Conservation (phyloP, 2,329 filamentous ascomycete genomes). For the Epichloe brachyelytri region DNA sequence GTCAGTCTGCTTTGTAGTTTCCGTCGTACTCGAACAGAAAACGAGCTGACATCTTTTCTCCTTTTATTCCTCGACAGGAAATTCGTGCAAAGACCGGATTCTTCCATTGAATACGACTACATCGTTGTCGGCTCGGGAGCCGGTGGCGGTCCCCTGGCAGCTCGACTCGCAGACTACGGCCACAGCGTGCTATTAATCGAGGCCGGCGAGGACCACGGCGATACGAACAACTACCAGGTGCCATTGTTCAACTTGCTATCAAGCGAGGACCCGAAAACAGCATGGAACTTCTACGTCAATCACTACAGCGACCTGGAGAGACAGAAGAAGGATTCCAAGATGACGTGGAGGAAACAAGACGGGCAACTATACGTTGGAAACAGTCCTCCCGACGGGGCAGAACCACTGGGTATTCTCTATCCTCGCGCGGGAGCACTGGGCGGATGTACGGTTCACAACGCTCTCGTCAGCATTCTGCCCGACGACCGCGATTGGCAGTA, state of each 20-base stretch:
- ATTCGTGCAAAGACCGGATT: too few relatives aligned
- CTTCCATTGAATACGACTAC: too few relatives aligned
- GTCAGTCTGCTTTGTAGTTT: neutral
- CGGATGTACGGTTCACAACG: slow-evolving; percentile 44
- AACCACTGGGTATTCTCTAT: slow-evolving; percentile 26
- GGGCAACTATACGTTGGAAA: slow-evolving; percentile 33
- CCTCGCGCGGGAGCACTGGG: slow-evolving; percentile 33
- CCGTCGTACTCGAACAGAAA: too few relatives aligned
- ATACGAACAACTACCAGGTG: slow-evolving; percentile 29
- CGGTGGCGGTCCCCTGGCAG: slow-evolving; percentile 43
- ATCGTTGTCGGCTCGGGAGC: slow-evolving; percentile 43
- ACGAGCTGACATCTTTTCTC: too few relatives aligned
- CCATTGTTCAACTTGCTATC: neutral
- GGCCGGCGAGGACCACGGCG: slow-evolving; percentile 45
- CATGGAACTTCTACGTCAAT: slow-evolving; percentile 51
- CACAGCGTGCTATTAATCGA: slow-evolving; percentile 48
- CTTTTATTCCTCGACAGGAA: too few relatives aligned
- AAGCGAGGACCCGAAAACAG: neutral
- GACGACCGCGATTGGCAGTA: slow-evolving; percentile 11
- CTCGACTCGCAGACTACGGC: neutral
- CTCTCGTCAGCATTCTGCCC: neutral
- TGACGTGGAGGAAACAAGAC: slow-evolving; percentile 38
- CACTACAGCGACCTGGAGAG: slow-evolving; percentile 43
- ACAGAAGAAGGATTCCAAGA: slow-evolving; percentile 42
- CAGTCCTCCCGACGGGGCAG: slow-evolving; percentile 1